Evolutionary conservation across 2,329 filamentous ascomycete genomes (phyloP).

Genomic region (Penicillium janthinellum): DNA sequence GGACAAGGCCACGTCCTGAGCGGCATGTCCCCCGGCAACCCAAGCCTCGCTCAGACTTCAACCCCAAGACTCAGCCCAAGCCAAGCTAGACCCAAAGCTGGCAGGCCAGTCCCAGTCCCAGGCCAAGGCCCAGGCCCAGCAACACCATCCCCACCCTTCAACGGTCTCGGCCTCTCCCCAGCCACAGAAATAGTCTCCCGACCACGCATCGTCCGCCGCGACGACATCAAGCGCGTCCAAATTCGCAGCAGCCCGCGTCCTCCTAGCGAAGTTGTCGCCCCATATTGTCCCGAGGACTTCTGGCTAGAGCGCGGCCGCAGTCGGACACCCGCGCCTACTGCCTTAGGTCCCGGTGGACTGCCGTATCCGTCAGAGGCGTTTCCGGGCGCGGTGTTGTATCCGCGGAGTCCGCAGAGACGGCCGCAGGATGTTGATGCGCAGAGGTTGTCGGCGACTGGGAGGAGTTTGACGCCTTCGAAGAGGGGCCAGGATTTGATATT

Average conservation of each 20-base stretch:
- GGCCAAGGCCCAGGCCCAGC: background rate
- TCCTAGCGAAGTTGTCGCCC: slow-evolving; percentile 25
- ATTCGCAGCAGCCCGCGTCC: slow-evolving; percentile 33
- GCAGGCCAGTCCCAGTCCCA: background rate
- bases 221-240: slow-evolving; percentile 38
- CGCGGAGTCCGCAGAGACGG: slow-evolving; percentile 27
- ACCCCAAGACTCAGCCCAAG: slow-evolving; percentile 4
- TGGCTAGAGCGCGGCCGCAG: slow-evolving; percentile 27
- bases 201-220: slow-evolving; percentile 34
- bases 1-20: slow-evolving; percentile 7
- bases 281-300: slow-evolving; percentile 35
- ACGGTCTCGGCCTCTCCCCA: background rate
- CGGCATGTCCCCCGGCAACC: slow-evolving; percentile 1
- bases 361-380: slow-evolving; percentile 25
- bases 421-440: slow-evolving; percentile 7
- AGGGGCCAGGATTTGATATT: slow-evolving; percentile 36
- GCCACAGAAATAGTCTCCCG: slow-evolving; percentile 34
- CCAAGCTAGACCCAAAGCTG: background rate
- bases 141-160: background rate
- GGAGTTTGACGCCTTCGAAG: slow-evolving; percentile 36
- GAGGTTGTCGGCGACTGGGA: slow-evolving; percentile 25
- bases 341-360: slow-evolving; percentile 1
- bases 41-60: slow-evolving; percentile 21
- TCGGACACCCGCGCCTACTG: background rate
- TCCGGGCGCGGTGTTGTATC: slow-evolving; percentile 19